Base-by-base conservation (phyloP, 306 rosid genomes). In the Vigna unguiculata region DNA sequence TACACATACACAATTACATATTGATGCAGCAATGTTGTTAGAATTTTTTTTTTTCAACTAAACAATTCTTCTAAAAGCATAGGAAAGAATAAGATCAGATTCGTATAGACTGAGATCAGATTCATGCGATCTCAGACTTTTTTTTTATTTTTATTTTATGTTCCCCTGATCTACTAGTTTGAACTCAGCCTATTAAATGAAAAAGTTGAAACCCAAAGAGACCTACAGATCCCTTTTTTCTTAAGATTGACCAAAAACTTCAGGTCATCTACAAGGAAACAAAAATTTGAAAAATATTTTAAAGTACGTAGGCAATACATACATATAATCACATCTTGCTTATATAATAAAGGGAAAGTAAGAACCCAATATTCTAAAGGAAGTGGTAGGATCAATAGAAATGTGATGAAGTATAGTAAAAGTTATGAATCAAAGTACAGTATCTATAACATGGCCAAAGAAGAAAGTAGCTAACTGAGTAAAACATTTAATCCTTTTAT, bases 311-410 rank as follows among this genome's bases (percentile, higher is more conserved):
- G 32, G 4, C 28, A 48, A 21, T 8, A 22, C 10, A 55, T 38
- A 57, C 13, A 72, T 19, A 52, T 20, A n/a, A 72, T 20, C 66
- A 58, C 52, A 69, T 2, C 47, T 46, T 19, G 21, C 46, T 7
- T 47, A 30, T 19, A 21, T 38, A 64, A 68, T 40, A 53, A 76
- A 21, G 45, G 53, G 65, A 51, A 51, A 76, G 38, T 63, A 52
- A 63, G 19, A 28, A 21, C 54, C 25, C 8, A 51, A 38, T 5
- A 22, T 28, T 25, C 12, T 16, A 40, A 40, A 43, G 25, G 22
- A 40, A 52, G 66, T 16, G 53, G 20, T 48, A 48, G 53, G 53
- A 48, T 48, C 9, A 48, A 16, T 16, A 5, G 16, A 48, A 48
- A 16, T 47, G 53, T 5, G 53, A 47, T 66, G 36, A 40, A 51